Evolutionary conservation across 306 rosid genomes (phyloP), one percentile per base, ranked within the genome.

Genomic region (Calophaca sinica): DNA sequence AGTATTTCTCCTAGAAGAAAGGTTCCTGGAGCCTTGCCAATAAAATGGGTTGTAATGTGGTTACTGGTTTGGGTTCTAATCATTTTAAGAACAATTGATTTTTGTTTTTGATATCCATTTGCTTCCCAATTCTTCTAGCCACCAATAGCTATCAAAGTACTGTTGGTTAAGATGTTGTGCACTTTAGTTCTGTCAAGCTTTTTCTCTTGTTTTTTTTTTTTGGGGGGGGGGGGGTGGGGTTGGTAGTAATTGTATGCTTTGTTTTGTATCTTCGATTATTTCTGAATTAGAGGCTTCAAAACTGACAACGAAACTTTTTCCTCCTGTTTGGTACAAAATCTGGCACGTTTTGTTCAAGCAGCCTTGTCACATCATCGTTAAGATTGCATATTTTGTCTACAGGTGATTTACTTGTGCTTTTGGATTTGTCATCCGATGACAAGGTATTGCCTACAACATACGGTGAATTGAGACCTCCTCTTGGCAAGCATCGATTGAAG

Each of bases 391-490:
- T 64, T 33, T 69, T 68, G 12, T 83, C 29, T 80, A 64, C 93
- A 94, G 99, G 96, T 63, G 89, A 92, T 66, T 81, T 94, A 76
- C 91, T 92, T 44, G 81, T 78, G 80, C 89, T 92, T 81, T 86
- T 92, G 79, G 70, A 84, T 41, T 87, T 94, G 78, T 80, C 96
- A 60, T 88, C 89, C 2, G 97, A 94, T 80, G 90, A 81, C 71
- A 87, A 87, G 65, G 63, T 81, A 58, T 78, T 94, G 79, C 96
- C 93, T 9, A 94, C 99, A 57, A 89, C 99, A 57, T 94, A 92
- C 63, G 99, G 99, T 28, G 96, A 92, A 80, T 78, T 94, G 82
- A 89, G 87, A 85, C 99, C 99, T 79, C 99, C 99, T 60, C 97
- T 94, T 88, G 99, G 99, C 74, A 94, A 92, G 85, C 89, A 90